These are phyloP conservation scores for Syncephalis plumigaleata DNA, from an alignment of 371 early-diverging fungal species.

Conservation along the genomic window DNA sequence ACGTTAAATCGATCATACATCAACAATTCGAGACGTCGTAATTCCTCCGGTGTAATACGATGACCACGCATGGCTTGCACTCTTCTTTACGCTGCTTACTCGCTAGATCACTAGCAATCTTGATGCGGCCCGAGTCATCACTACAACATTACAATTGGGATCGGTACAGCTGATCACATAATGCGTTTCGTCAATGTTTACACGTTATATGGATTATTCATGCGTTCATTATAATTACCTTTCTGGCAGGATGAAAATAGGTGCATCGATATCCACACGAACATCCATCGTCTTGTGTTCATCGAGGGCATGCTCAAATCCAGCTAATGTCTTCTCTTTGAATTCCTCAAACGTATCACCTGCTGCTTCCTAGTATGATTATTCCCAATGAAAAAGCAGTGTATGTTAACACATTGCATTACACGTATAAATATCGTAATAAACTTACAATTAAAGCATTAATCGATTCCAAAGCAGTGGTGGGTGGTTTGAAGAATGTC, in stretches of 20 bases:
- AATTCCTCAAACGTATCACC: constrained; percentile 80
- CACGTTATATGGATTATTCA: not conserved
- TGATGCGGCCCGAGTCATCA: constrained; percentile 86
- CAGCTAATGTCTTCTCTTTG: constrained; percentile 75
- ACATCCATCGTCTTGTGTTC: constrained; percentile 80
- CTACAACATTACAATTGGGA: constrained; percentile 42
- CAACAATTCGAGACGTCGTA: constrained; percentile 47
- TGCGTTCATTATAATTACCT: constrained; percentile 20
- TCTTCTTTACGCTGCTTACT: constrained; percentile 39
- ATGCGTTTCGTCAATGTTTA: not conserved
- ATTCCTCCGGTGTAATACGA: constrained; percentile 39
- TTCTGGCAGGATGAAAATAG: constrained; percentile 89
- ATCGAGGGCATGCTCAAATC: constrained; percentile 72
- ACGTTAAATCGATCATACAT: constrained; percentile 87
- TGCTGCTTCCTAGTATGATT: constrained; percentile 37
- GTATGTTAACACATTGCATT: not conserved
- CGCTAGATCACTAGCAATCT: constrained; percentile 66
- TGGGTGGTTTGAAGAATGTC: constrained; percentile 74
- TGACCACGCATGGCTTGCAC: constrained; percentile 44
- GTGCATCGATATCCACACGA: constrained; percentile 90
- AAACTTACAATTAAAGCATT: constrained; percentile 33
- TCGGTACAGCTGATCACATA: constrained; percentile 35
- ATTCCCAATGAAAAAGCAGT: not conserved
- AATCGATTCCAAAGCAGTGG: constrained; percentile 54
- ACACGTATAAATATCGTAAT: too few species aligned